These are phyloP conservation scores for Euptelea pleiosperma DNA, from an alignment of 164 flowering plant genomes.

Conservation along the genomic window DNA sequence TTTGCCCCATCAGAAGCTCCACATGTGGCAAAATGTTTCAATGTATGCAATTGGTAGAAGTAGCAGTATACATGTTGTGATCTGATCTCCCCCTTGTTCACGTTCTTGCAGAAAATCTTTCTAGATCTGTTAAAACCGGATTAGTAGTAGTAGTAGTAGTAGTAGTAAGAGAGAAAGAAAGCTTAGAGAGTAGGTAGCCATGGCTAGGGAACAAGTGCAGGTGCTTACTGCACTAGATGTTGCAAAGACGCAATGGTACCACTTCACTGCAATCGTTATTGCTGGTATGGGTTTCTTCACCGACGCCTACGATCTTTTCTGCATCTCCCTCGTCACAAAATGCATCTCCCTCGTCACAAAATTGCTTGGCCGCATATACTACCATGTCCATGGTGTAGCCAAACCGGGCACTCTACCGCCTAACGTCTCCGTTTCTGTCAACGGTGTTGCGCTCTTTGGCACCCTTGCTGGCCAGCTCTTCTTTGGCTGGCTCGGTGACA, in stretches of 20 bases:
- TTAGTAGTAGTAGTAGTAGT: too few species aligned
- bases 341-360: too few species aligned
- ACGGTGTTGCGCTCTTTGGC: slow-evolving; percentile 42
- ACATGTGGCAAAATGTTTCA: too few species aligned
- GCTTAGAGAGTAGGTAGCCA: too few species aligned
- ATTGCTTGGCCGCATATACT: slow-evolving; percentile 43
- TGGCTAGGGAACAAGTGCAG: slow-evolving; percentile 48
- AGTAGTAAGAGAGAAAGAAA: background rate
- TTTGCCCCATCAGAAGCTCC: too few species aligned
- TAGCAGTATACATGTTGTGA: too few species aligned
- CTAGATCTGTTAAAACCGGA: too few species aligned
- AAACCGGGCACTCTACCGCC: slow-evolving; percentile 41
- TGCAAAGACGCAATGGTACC: slow-evolving; percentile 90
- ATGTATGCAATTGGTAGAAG: too few species aligned
- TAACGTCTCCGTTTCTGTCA: slow-evolving; percentile 38
- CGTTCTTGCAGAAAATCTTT: too few species aligned
- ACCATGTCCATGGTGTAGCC: slow-evolving; percentile 10
- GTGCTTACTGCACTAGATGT: slow-evolving; percentile 66
- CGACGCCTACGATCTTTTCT: slow-evolving; percentile 84
- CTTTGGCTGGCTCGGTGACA: slow-evolving; percentile 45
- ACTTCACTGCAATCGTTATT: slow-evolving; percentile 76
- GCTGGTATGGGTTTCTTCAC: slow-evolving; percentile 97
- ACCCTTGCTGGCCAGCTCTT: slow-evolving; percentile 46
- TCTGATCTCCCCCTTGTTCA: too few species aligned
- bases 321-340: slow-evolving; percentile 87